Base-by-base conservation (phyloP, 352 stramenopile species). In the Pythium dissotocum region DNA sequence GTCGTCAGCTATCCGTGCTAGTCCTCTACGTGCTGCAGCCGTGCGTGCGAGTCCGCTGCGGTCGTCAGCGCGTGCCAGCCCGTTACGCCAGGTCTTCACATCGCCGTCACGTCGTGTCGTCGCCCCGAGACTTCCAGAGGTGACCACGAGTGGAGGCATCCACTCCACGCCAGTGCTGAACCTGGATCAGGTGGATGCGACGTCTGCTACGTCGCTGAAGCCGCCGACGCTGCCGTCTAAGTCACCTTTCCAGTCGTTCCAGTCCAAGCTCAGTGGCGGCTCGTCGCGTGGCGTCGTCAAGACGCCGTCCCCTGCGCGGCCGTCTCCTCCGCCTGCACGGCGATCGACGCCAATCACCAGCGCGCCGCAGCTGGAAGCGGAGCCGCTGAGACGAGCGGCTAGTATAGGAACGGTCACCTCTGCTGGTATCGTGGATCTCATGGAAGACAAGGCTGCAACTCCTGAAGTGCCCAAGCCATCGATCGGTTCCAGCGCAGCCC, bases 211-310 rank as follows among this genome's bases (percentile, higher is more conserved):
- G 46, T 30, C 68, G 24, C 53, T 75, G 64, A 42, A 71, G 60
- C 40, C 72, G 32, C 55, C 66, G 0, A 77, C 73, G 46, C 33
- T 71, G n/a, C 63, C 76, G 2, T 66, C 82, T 3, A 92, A 91
- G 61, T 92, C 85, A 2, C 85, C 85, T 10, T 94, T 92, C 66
- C 80, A 90, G 66, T 94, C 85, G 24, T 90, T 94, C 63, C 85
- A 92, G 61, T 85, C 79, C 54, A 94, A 94, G 64, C 75, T 90
- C 28, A 54, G 46, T 72, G 53, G 48, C 36, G 33, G 28, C 6
- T 32, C 42, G 16, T 49, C 46, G 21, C 46, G 42, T 60, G 38
- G 52, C 12, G 61, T 69, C 16, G 48, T 66, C 21, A 65, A 54
- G 38, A 70, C 63, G 30, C 61, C 68, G n/a, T 67, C 60, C 8